These are phyloP conservation scores for Penicillium crystallinum DNA, from an alignment of 495 filamentous ascomycete species.

Conservation along the genomic window DNA sequence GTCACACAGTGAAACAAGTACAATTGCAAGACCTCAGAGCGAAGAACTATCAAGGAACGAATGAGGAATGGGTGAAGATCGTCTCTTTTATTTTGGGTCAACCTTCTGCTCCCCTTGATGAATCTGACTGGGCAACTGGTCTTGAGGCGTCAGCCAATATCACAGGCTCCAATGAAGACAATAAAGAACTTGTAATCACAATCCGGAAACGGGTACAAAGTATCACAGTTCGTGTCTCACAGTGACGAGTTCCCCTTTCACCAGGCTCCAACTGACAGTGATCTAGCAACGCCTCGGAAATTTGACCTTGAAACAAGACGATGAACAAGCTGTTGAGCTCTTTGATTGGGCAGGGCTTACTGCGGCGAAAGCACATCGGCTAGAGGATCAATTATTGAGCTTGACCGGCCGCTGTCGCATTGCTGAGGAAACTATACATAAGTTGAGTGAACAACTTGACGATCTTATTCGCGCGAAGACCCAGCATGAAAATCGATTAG, in stretches of 20 bases:
- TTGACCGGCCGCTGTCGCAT: conserved; percentile 41
- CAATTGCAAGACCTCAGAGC: conserved; percentile 41
- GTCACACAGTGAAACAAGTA: conserved; percentile 41
- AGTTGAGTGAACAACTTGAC: conserved; percentile 54
- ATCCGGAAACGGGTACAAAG: conserved; percentile 52
- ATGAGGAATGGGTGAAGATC: conserved; percentile 54
- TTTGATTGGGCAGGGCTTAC: conserved; percentile 67
- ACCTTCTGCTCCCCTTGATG: conserved; percentile 3
- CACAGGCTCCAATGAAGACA: conserved; percentile 21
- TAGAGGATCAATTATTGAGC: conserved; percentile 41
- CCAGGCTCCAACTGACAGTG: background rate
- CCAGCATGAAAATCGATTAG: conserved; percentile 63
- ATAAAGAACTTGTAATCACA: conserved; percentile 42
- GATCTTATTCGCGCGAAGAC: conserved; percentile 61
- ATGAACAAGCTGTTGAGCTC: conserved; percentile 60
- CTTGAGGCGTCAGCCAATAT: conserved; percentile 38
- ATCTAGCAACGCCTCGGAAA: conserved; percentile 65
- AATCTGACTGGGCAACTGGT: conserved; percentile 12
- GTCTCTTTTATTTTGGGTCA: conserved; percentile 36
- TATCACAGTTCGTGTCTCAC: conserved; percentile 45
- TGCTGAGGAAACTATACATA: conserved; percentile 45
- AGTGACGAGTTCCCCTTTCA: background rate
- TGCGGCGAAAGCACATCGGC: conserved; percentile 33
- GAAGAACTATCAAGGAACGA: conserved; percentile 49
- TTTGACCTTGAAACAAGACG: conserved; percentile 54